A percentile compares a stretch with the other conserved stretches of the same genome.
Evolutionary conservation across 345 rosid genomes (phyloP).

Genomic region (Garcia nutans): DNA sequence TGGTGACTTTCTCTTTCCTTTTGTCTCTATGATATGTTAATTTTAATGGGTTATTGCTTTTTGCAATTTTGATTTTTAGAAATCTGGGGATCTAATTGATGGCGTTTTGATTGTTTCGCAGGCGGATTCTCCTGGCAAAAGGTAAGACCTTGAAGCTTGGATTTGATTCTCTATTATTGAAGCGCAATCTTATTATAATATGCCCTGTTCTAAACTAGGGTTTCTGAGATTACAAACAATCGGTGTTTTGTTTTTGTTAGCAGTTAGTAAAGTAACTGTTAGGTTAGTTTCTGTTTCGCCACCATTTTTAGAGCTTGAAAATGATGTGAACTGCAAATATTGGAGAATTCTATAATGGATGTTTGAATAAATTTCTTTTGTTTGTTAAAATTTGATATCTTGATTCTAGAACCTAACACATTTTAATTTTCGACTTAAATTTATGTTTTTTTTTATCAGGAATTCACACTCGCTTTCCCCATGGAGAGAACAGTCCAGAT

Average conservation of each 20-base stretch:
- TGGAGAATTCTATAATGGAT: background rate
- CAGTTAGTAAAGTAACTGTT: too few species aligned
- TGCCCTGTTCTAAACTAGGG: too few species aligned
- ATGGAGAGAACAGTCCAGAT: conserved; percentile 54
- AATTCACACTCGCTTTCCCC: conserved; percentile 69
- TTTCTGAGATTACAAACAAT: too few species aligned
- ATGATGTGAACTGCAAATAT: background rate
- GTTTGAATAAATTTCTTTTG: background rate
- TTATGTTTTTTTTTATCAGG: conserved; percentile 34
- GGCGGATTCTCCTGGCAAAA: conserved; percentile 71
- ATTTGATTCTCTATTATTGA: background rate
- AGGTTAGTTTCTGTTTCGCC: background rate
- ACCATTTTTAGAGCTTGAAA: background rate
- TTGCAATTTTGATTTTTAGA: background rate
- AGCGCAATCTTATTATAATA: background rate
- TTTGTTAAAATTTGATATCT: background rate
- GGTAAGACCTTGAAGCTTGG: conserved; percentile 31
- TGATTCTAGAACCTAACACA: too few species aligned
- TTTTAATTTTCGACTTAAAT: background rate
- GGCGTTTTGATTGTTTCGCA: conserved; percentile 23
- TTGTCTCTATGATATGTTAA: background rate
- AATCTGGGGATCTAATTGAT: background rate
- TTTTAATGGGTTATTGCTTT: background rate
- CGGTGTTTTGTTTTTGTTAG: too few species aligned
- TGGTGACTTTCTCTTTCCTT: background rate